A percentile compares a stretch with the other conserved stretches of the same genome.
Evolutionary conservation across 2,329 filamentous ascomycete genomes (phyloP).

Genomic region (Akanthomyces lecanii): DNA sequence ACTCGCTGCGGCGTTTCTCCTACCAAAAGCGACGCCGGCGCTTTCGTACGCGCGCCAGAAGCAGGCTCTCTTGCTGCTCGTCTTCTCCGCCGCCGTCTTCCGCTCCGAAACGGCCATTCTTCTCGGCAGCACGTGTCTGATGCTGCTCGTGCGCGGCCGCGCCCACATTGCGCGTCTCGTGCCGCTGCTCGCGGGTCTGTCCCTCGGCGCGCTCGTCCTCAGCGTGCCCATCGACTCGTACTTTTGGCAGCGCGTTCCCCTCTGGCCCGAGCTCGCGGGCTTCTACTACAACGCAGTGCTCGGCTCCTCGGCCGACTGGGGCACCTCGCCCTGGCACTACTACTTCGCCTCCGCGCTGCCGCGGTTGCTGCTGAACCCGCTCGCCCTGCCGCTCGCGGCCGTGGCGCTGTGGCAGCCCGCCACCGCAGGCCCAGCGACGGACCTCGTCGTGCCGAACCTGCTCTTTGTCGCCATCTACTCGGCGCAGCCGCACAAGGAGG

Average conservation of each 20-base stretch:
- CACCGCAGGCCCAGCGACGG: conserved; percentile 39
- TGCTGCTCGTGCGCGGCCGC: conserved; percentile 55
- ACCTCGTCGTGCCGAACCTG: conserved; percentile 61
- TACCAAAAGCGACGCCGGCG: conserved; percentile 31
- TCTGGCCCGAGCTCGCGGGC: conserved; percentile 87
- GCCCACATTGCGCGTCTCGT: conserved; percentile 57
- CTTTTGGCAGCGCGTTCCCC: conserved; percentile 74
- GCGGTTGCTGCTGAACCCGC: conserved; percentile 76
- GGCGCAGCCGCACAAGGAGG: conserved; percentile 89
- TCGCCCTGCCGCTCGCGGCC: conserved; percentile 54
- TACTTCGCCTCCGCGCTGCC: conserved; percentile 82
- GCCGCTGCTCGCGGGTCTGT: conserved; percentile 60
- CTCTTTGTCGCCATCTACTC: conserved; percentile 78
- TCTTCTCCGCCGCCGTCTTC: conserved; percentile 78
- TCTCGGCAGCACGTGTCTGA: conserved; percentile 62
- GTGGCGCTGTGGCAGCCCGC: conserved; percentile 47
- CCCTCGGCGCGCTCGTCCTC: conserved; percentile 59
- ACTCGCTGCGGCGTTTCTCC: conserved; percentile 51
- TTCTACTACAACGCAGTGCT: conserved; percentile 90
- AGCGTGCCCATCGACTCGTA: conserved; percentile 82
- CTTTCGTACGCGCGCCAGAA: conserved; percentile 45
- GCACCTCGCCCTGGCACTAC: conserved; percentile 76
- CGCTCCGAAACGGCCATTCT: conserved; percentile 84
- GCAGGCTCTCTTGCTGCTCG: conserved; percentile 68
- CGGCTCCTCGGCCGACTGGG: conserved; percentile 83